Evolutionary conservation across 495 filamentous ascomycete species (phyloP).

Genomic region (Podospora appendiculata): DNA sequence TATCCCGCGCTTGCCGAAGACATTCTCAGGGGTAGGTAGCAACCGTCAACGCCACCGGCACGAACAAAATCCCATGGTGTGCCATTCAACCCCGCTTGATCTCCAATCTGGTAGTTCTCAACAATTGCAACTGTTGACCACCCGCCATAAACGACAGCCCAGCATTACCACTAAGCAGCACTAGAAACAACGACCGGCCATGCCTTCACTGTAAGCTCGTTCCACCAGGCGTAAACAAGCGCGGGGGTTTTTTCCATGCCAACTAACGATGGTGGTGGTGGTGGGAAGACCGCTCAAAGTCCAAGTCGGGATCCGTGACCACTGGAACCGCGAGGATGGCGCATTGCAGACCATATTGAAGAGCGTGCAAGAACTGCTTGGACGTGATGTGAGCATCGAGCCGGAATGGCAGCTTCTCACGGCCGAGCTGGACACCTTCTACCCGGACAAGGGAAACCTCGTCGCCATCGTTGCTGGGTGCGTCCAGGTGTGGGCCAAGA

Average conservation of each 20-base stretch:
- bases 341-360: slow-evolving; percentile 13
- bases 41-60: neutral
- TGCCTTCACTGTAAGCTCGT: slow-evolving; percentile 14
- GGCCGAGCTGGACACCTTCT: slow-evolving; percentile 17
- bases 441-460: slow-evolving; percentile 24
- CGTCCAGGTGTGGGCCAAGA: slow-evolving; percentile 18
- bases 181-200: neutral
- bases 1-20: neutral
- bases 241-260: too few species aligned
- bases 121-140: too few species aligned
- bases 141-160: too few species aligned
- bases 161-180: too few species aligned
- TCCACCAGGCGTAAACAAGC: too few species aligned
- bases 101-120: too few species aligned
- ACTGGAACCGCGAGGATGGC: slow-evolving; percentile 21
- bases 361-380: slow-evolving; percentile 17
- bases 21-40: neutral
- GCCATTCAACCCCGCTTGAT: too few species aligned
- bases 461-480: slow-evolving; percentile 16
- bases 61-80: too few species aligned
- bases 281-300: slow-evolving; percentile 25
- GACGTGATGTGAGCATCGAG: slow-evolving; percentile 21
- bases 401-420: slow-evolving; percentile 28
- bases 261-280: too few species aligned
- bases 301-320: slow-evolving; percentile 27